Conservation (phyloP, 768 basidiomycete genomes). For the Tephrocybe sp. region DNA sequence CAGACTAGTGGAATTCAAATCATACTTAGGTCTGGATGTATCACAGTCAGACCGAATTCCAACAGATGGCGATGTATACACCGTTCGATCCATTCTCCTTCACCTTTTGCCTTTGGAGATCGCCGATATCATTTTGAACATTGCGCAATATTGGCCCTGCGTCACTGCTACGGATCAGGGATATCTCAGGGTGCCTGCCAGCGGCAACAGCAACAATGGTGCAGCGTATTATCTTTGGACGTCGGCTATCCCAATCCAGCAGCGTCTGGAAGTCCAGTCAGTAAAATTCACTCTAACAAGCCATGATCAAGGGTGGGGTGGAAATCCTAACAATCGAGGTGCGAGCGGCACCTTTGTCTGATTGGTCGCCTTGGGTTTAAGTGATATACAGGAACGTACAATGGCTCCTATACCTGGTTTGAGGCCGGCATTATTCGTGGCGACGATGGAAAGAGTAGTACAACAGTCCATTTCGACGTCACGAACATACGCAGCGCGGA, state of each 20-base stretch:
- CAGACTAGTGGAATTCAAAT: too few relatives aligned
- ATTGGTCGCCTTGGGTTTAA: too few relatives aligned
- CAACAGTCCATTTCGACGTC: not conserved
- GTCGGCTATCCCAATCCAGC: conserved; percentile 13
- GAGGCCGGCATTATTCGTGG: conserved; percentile 29
- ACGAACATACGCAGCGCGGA: not conserved
- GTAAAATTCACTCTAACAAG: conserved; percentile 19
- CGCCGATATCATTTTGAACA: conserved; percentile 25
- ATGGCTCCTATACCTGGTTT: conserved; percentile 33
- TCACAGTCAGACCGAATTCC: too few relatives aligned
- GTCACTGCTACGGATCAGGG: conserved; percentile 1
- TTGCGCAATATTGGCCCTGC: conserved; percentile 28
- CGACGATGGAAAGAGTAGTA: not conserved
- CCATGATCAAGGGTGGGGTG: conserved; percentile 35
- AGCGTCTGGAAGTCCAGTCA: conserved; percentile 18
- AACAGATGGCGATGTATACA: conserved; percentile 18
- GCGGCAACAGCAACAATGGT: conserved; percentile 5
- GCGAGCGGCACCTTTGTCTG: not conserved
- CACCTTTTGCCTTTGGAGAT: conserved; percentile 26
- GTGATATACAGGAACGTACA: conserved; percentile 30
- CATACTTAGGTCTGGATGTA: too few relatives aligned
- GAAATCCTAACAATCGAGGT: conserved; percentile 21
- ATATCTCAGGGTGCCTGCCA: conserved; percentile 10
- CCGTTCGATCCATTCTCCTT: conserved; percentile 16
- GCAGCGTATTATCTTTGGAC: conserved; percentile 21